phyloP scores from a whole-genome alignment of 2,329 filamentous ascomycete genomes.

The Diplocarpon mali region DNA sequence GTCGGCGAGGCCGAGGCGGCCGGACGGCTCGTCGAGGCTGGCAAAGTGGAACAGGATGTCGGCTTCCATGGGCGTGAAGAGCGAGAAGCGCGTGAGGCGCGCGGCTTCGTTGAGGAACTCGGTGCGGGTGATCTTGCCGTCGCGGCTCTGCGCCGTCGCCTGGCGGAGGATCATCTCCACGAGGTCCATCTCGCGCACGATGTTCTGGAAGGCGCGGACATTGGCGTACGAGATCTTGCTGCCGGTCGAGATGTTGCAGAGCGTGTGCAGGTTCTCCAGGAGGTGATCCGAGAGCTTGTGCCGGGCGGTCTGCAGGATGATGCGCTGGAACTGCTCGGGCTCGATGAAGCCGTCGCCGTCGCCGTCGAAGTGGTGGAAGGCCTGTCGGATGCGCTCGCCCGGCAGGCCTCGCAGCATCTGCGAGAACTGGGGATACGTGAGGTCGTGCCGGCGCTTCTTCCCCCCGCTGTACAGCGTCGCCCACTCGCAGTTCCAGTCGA shows the following conservation, averaged over 20 bases:
- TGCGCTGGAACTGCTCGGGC: slow-evolving; percentile 90
- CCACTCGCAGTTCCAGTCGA: slow-evolving; percentile 97
- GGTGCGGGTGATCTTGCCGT: slow-evolving; percentile 86
- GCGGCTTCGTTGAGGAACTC: slow-evolving; percentile 95
- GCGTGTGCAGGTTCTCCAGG: slow-evolving; percentile 76
- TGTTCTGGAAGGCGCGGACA: slow-evolving; percentile 94
- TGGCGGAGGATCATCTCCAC: slow-evolving; percentile 88
- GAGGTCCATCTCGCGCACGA: slow-evolving; percentile 95
- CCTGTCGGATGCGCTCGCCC: slow-evolving; percentile 90
- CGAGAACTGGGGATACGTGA: slow-evolving; percentile 94
- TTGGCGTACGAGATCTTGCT: slow-evolving; percentile 97
- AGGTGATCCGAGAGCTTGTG: slow-evolving; percentile 98
- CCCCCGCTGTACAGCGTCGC: slow-evolving; percentile 86
- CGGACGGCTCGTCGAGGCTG: slow-evolving; percentile 79
- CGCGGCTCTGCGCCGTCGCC: slow-evolving; percentile 69
- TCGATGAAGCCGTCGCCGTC: slow-evolving; percentile 92
- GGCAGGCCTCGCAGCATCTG: slow-evolving; percentile 96
- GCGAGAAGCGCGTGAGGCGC: slow-evolving; percentile 80
- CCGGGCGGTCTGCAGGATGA: slow-evolving; percentile 82
- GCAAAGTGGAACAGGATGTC: slow-evolving; percentile 99
- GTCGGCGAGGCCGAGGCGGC: slow-evolving; percentile 68
- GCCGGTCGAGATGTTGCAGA: slow-evolving; percentile 87
- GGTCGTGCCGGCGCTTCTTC: slow-evolving; percentile 75
- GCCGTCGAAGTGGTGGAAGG: slow-evolving; percentile 84
- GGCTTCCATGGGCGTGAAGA: slow-evolving; percentile 97